phyloP scores from a whole-genome alignment of 805 yeast species.

The Saturnispora mendoncae region DNA sequence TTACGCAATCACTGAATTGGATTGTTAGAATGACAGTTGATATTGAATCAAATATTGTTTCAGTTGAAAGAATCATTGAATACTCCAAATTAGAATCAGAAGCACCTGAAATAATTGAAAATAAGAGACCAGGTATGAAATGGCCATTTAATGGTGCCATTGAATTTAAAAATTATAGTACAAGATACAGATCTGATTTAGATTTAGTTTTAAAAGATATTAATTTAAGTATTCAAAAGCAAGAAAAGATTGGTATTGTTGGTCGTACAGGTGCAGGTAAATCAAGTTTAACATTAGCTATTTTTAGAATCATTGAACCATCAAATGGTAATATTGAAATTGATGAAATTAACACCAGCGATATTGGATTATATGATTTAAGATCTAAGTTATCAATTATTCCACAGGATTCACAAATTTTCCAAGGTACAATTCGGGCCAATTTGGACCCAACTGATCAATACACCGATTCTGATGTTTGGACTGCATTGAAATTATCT shows the following conservation, averaged over 20 bases:
- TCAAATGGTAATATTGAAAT: conserved; percentile 53
- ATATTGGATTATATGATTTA: conserved; percentile 68
- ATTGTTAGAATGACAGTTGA: conserved; percentile 98
- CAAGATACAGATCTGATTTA: conserved; percentile 74
- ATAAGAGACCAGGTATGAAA: conserved; percentile 45
- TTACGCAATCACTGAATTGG: conserved; percentile 93
- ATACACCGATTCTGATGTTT: conserved; percentile 67
- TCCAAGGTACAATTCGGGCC: conserved; percentile 77
- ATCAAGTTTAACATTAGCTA: conserved; percentile 73
- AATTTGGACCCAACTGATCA: conserved; percentile 75
- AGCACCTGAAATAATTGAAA: conserved; percentile 52
- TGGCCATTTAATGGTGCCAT: conserved; percentile 77
- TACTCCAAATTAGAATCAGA: conserved; percentile 51
- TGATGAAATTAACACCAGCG: conserved; percentile 58
- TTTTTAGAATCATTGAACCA: conserved; percentile 78
- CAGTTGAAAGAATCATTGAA: conserved; percentile 61
- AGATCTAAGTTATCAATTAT: conserved; percentile 74
- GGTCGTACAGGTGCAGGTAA: conserved; percentile 98
- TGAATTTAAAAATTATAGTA: conserved; percentile 62
- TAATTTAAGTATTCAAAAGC: conserved; percentile 51
- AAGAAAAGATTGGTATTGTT: conserved; percentile 89
- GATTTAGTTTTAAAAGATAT: conserved; percentile 71
- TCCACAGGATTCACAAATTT: conserved; percentile 91
- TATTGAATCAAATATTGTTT: conserved; percentile 92
- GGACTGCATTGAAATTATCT: conserved; percentile 71